phyloP scores from a whole-genome alignment of 192 early-diverging fungal species.

The Endogone sp. region DNA sequence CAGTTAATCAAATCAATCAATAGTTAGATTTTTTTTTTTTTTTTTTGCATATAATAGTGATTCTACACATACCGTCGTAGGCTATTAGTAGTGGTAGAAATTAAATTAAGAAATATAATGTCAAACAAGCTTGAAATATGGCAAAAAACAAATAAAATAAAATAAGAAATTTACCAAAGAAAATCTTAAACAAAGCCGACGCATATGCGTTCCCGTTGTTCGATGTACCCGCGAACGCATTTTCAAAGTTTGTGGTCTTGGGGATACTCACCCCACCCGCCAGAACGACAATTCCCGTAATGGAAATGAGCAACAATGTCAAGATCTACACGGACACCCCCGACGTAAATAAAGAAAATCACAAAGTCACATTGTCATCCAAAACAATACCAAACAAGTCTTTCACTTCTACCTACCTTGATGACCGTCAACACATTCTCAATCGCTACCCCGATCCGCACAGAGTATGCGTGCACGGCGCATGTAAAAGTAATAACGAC shows the following conservation, averaged over 20 bases:
- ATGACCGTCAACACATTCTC: conserved; percentile 45
- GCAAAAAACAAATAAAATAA: no score
- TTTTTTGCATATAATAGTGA: no score
- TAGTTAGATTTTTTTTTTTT: no score
- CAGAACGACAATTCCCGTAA: conserved; percentile 43
- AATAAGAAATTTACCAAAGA: neutral
- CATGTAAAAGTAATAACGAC: conserved; percentile 40
- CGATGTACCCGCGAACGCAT: conserved; percentile 43
- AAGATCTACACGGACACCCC: conserved; percentile 41
- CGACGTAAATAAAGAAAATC: no score
- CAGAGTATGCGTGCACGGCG: conserved; percentile 37
- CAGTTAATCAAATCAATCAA: no score
- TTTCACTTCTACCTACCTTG: conserved; percentile 11
- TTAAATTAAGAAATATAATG: no score
- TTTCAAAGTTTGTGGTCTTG: conserved; percentile 35
- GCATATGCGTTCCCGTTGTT: conserved; percentile 37
- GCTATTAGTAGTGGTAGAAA: neutral
- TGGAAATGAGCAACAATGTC: conserved; percentile 40
- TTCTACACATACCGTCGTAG: no score
- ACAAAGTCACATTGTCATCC: neutral
- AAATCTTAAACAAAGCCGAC: conserved; percentile 41
- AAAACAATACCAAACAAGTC: no score
- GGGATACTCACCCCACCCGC: conserved; percentile 34
- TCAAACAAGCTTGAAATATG: no score
- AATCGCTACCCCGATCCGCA: conserved; percentile 43